These are phyloP conservation scores for Rhizoclosmatium sp. DNA, from an alignment of 192 early-diverging fungal genomes.

Conservation along the genomic window DNA sequence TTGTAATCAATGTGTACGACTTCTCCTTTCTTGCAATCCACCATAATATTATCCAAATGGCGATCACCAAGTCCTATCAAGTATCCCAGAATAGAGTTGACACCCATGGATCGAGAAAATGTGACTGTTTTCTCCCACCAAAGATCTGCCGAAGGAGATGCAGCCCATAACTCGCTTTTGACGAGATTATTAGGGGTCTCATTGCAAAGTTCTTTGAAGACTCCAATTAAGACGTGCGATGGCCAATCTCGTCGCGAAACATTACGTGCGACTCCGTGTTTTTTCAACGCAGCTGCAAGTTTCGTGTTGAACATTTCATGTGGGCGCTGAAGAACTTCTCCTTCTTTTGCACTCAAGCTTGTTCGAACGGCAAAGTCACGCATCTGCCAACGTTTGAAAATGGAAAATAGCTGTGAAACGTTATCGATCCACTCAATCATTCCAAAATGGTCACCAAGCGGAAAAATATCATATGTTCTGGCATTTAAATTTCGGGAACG, in stretches of 20 bases:
- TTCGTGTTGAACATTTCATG: slow-evolving; percentile 56
- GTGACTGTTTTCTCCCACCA: slow-evolving; percentile 52
- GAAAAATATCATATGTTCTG: slow-evolving; percentile 80
- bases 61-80: slow-evolving; percentile 74
- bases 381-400: slow-evolving; percentile 82
- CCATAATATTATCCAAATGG: slow-evolving; percentile 78
- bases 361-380: slow-evolving; percentile 64
- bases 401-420: slow-evolving; percentile 77
- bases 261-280: slow-evolving; percentile 57
- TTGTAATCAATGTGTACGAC: slow-evolving; percentile 81
- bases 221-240: slow-evolving; percentile 58
- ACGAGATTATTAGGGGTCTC: slow-evolving; percentile 75
- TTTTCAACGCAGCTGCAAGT: slow-evolving; percentile 58
- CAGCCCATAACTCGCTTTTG: slow-evolving; percentile 70
- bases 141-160: slow-evolving; percentile 41
- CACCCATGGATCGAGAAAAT: slow-evolving; percentile 61
- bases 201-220: slow-evolving; percentile 65
- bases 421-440: slow-evolving; percentile 96
- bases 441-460: slow-evolving; percentile 86
- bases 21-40: slow-evolving; percentile 55
- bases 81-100: slow-evolving; percentile 72
- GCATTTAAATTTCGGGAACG: slow-evolving; percentile 48
- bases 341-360: slow-evolving; percentile 55
- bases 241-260: slow-evolving; percentile 77
- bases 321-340: slow-evolving; percentile 32